Percentiles rank a stretch among this genome's conserved stretches.
Conservation (phyloP, 352 stramenopile species). For the Globisporangium irregulare region DNA sequence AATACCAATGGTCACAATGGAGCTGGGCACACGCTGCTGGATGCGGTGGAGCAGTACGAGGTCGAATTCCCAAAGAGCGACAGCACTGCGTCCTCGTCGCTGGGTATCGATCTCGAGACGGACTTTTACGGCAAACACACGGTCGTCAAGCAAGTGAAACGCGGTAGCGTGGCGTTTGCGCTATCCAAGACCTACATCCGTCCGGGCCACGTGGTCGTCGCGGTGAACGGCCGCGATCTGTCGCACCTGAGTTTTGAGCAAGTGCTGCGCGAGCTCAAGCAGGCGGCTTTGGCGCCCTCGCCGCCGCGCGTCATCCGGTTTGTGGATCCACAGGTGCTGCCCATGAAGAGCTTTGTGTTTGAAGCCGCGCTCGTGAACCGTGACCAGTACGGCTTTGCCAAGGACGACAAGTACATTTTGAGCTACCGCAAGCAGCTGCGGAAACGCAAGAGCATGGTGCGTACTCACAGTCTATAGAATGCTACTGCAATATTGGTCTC, state of each 20-base stretch:
- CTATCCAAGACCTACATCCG: constrained; percentile 26
- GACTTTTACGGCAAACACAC: constrained; percentile 54
- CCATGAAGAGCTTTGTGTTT: constrained; percentile 29
- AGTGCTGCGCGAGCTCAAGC: constrained; percentile 30
- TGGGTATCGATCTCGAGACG: constrained; percentile 58
- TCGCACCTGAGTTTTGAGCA: constrained; percentile 30
- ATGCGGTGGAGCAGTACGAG: constrained; percentile 47
- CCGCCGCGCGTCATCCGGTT: constrained; percentile 44
- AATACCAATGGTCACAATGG: neutral
- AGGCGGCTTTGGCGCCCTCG: constrained; percentile 1
- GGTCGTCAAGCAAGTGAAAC: constrained; percentile 38
- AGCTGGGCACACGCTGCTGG: constrained; percentile 27
- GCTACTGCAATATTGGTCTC: too few species aligned
- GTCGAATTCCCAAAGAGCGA: constrained; percentile 40
- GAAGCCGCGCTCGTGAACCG: constrained; percentile 39
- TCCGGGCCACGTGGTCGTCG: constrained; percentile 44
- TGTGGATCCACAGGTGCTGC: constrained; percentile 36
- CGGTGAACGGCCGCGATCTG: constrained; percentile 43
- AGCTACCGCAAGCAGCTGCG: constrained; percentile 38
- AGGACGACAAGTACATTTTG: constrained; percentile 58
- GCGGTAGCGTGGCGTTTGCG: constrained; percentile 29
- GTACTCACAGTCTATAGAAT: neutral
- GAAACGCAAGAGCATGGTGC: constrained; percentile 34
- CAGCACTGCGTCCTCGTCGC: neutral
- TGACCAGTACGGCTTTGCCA: constrained; percentile 59